Base-by-base conservation (phyloP, 2,329 filamentous ascomycete species). In the Colletotrichum cordylinicola region DNA sequence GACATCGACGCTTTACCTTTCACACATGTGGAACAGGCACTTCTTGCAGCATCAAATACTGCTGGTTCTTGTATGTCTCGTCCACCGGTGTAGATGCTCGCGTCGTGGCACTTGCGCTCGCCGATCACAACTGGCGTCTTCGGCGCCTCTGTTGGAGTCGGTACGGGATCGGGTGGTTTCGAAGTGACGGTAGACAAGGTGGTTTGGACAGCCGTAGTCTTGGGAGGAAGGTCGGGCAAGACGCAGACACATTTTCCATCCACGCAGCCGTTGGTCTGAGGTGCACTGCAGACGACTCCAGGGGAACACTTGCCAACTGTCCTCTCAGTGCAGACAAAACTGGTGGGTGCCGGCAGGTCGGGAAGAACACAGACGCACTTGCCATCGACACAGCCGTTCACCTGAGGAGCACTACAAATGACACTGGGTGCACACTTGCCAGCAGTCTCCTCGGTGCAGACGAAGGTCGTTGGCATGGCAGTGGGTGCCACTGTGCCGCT, bases 101-200 rank as follows among this genome's bases (percentile, higher is more conserved):
- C 55, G 13, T 58, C 4, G 0, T 29, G 21, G 55, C 55, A 58
- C 21, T 27, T 29, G 1, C 55, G 55, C 24, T 58, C 21, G 21
- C 55, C 55, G 0, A 27, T 0, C 0, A 1, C 24, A 16, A 58
- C 27, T 0, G 55, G 55, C 16, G 24, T 58, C 55, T 58, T 18
- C 27, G 15, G 43, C 43, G 0, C 7, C 13, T 27, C 24, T 24
- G 24, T 1, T 0, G 9, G 8, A 9, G 55, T 29, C 0, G 55
- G 55, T 1, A 2, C 27, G 21, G 55, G 55, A 58, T 58, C 55
- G 55, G 55, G 55, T 2, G 21, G 0, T 0, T 29, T 58, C 7
- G 55, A 16, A 0, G 5, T 29, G 55, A 27, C 55, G 6, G 21
- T 58, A 29, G 55, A 58, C 0, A 58, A 24, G 18, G 55, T 58